These are phyloP conservation scores for Porogramme epimiltina DNA, from an alignment of 1,284 basidiomycete genomes.

Conservation along the genomic window DNA sequence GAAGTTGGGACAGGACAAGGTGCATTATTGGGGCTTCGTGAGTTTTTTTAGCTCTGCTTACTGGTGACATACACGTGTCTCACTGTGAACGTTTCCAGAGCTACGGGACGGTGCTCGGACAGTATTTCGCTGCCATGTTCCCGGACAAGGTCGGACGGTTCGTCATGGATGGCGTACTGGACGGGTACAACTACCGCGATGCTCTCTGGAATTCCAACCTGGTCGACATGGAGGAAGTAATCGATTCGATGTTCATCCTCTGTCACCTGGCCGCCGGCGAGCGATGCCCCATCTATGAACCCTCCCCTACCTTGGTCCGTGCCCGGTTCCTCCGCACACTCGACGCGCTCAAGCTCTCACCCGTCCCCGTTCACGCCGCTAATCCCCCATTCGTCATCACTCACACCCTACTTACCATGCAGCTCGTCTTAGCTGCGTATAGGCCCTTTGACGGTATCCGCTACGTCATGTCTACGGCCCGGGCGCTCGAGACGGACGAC, in stretches of 20 bases:
- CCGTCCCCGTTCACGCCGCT: conserved; percentile 23
- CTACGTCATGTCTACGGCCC: conserved; percentile 34
- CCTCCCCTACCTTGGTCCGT: conserved; percentile 26
- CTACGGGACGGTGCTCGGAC: conserved; percentile 48
- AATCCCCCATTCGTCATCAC: conserved; percentile 19
- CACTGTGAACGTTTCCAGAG: conserved; percentile 25
- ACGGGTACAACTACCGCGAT: conserved; percentile 29
- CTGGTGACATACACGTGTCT: too few relatives aligned
- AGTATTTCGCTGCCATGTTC: conserved; percentile 47
- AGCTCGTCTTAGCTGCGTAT: conserved; percentile 40
- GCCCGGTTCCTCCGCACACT: conserved; percentile 29
- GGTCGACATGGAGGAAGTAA: conserved; percentile 26
- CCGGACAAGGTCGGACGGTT: conserved; percentile 41
- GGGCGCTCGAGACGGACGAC: conserved; percentile 39
- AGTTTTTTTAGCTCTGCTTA: conserved; percentile 12
- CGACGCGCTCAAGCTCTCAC: conserved; percentile 32
- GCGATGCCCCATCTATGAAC: conserved; percentile 40
- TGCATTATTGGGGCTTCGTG: conserved; percentile 58
- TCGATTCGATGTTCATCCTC: conserved; percentile 37
- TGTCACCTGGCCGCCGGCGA: conserved; percentile 40
- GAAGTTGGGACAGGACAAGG: conserved; percentile 46
- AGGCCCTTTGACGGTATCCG: conserved; percentile 36
- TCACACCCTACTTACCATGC: conserved; percentile 16
- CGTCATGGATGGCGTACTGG: conserved; percentile 33
- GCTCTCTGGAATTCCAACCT: conserved; percentile 29